A percentile compares a stretch with the other conserved stretches of the same genome.
phyloP scores from a whole-genome alignment of 768 basidiomycete species.

The Lanmaoa rubissima region DNA sequence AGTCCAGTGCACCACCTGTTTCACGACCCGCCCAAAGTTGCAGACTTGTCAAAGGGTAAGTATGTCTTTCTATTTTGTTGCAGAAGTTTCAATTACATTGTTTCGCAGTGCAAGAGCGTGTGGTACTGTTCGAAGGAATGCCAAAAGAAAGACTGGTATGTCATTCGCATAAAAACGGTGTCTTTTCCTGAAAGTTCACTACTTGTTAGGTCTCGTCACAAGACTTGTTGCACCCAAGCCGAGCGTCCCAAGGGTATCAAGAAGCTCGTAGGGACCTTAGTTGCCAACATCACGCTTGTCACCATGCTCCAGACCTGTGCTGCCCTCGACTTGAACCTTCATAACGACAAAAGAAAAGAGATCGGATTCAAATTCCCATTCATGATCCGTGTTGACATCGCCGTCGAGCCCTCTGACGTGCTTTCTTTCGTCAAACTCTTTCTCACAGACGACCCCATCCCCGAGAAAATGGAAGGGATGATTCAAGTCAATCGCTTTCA shows the following conservation, averaged over 20 bases:
- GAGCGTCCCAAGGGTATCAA: constrained; percentile 16
- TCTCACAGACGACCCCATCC: constrained; percentile 3
- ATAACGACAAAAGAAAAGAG: constrained; percentile 5
- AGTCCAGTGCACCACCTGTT: constrained; percentile 17
- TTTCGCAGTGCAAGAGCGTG: constrained; percentile 17
- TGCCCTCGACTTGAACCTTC: constrained; percentile 12
- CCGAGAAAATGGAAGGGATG: constrained; percentile 12
- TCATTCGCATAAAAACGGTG: too few species aligned
- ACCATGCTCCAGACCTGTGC: neutral
- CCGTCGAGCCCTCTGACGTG: constrained; percentile 12
- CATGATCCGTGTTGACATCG: constrained; percentile 16
- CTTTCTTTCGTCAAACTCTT: constrained; percentile 4
- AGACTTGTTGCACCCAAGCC: constrained; percentile 3
- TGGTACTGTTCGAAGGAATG: constrained; percentile 25
- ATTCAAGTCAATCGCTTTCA: constrained; percentile 14
- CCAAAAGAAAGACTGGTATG: constrained; percentile 21
- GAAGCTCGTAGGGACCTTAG: too few species aligned
- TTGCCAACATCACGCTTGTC: too few species aligned
- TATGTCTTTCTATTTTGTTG: too few species aligned
- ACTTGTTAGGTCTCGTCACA: constrained; percentile 11
- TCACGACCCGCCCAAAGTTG: constrained; percentile 2
- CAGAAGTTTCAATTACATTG: neutral
- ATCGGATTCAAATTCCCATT: constrained; percentile 15
- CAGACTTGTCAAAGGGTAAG: constrained; percentile 13
- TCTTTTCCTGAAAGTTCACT: neutral